These are phyloP conservation scores for Linnemannia zychae DNA, from an alignment of 192 early-diverging fungal species.

Conservation along the genomic window DNA sequence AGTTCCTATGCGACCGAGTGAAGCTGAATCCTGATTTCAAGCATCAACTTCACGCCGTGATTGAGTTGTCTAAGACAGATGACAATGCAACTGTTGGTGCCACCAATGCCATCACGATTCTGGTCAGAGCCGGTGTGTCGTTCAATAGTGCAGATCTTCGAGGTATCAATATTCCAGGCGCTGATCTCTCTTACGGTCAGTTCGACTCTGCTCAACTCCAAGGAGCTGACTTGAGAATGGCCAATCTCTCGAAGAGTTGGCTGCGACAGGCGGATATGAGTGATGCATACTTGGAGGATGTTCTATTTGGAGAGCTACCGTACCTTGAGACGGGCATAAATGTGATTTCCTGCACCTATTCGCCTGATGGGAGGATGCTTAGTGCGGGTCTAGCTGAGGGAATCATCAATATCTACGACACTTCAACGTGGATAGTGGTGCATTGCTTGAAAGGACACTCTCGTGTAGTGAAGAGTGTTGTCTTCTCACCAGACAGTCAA, in stretches of 20 bases:
- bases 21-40: too few relatives aligned
- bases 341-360: background rate
- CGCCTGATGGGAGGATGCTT: background rate
- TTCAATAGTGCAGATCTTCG: background rate
- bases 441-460: background rate
- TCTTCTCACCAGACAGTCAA: background rate
- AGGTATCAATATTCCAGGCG: background rate
- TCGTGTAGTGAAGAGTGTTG: background rate
- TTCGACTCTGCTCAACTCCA: background rate
- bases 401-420: too few relatives aligned
- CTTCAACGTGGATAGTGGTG: background rate
- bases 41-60: too few relatives aligned
- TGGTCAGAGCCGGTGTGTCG: background rate
- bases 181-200: background rate
- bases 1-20: too few relatives aligned
- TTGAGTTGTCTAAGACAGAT: background rate
- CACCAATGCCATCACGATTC: background rate
- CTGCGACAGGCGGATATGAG: constrained; percentile 4
- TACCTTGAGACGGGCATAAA: background rate
- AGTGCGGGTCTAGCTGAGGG: too few relatives aligned
- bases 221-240: constrained; percentile 10
- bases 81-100: background rate
- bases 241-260: background rate
- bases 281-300: background rate
- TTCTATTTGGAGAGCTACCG: constrained; percentile 7